Evolutionary conservation across 2,329 filamentous ascomycete genomes (phyloP).

Genomic region (Alternaria conjuncta): DNA sequence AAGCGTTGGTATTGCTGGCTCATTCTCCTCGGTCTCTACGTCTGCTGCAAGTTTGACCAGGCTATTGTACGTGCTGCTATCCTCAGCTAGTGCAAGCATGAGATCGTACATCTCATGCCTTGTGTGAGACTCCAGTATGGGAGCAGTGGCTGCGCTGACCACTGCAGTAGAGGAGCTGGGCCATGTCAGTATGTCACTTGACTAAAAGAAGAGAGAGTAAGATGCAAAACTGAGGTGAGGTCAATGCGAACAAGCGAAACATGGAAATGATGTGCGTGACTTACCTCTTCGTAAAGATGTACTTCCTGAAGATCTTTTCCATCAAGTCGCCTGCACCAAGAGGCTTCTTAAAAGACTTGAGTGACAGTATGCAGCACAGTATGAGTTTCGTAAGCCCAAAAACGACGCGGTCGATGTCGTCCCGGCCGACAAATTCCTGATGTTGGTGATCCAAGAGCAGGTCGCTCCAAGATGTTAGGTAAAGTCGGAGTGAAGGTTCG

Average conservation of each 20-base stretch:
- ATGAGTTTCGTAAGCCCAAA: constrained; percentile 52
- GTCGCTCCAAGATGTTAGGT: constrained; percentile 40
- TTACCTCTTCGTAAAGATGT: constrained; percentile 41
- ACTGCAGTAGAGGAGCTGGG: constrained; percentile 14
- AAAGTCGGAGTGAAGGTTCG: constrained; percentile 38
- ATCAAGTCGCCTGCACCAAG: constrained; percentile 40
- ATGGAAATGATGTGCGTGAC: constrained; percentile 2
- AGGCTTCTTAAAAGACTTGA: constrained; percentile 50
- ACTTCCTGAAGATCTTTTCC: constrained; percentile 43
- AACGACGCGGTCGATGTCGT: constrained; percentile 45
- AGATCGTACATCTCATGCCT: constrained; percentile 48
- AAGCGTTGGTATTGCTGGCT: constrained; percentile 64
- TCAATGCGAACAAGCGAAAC: background rate
- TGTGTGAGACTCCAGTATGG: constrained; percentile 45
- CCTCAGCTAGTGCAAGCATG: constrained; percentile 42
- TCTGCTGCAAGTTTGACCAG: constrained; percentile 37
- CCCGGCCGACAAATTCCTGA: constrained; percentile 43
- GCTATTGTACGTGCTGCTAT: constrained; percentile 32
- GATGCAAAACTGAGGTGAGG: background rate
- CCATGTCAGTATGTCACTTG: constrained; percentile 2
- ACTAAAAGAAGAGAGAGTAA: background rate
- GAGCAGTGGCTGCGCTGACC: constrained; percentile 23
- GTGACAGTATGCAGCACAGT: constrained; percentile 44
- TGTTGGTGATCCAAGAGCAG: constrained; percentile 44
- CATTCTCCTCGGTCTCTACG: constrained; percentile 42